Evolutionary conservation across 1,284 basidiomycete genomes (phyloP).

Genomic region (Papiliotrema laurentii): DNA sequence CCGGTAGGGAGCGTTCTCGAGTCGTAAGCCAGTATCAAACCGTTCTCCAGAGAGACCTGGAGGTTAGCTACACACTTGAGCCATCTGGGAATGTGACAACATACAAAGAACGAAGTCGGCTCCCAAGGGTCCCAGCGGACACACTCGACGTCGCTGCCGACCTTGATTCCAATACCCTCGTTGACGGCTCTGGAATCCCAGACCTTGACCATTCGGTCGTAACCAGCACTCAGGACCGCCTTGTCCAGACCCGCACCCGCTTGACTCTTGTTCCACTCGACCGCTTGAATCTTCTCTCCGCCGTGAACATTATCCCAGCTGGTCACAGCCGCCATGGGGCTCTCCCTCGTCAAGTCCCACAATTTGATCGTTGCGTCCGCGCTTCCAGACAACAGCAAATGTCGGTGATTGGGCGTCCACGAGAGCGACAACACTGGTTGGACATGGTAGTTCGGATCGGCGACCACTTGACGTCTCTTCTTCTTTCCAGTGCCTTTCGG

Average conservation of each 20-base stretch:
- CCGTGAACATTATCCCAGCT: slow-evolving; percentile 79
- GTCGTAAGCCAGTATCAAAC: slow-evolving; percentile 86
- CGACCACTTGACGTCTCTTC: slow-evolving; percentile 82
- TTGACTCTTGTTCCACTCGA: slow-evolving; percentile 88
- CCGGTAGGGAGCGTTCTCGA: slow-evolving; percentile 72
- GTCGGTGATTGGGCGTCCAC: slow-evolving; percentile 86
- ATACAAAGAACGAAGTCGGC: slow-evolving; percentile 76
- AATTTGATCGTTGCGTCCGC: slow-evolving; percentile 95
- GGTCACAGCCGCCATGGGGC: slow-evolving; percentile 61
- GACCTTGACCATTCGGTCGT: slow-evolving; percentile 85
- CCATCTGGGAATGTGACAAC: slow-evolving; percentile 31
- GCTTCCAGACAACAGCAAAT: slow-evolving; percentile 84
- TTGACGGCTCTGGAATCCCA: slow-evolving; percentile 87
- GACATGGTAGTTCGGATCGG: slow-evolving; percentile 74
- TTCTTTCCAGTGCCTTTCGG: slow-evolving; percentile 85
- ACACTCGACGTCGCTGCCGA: slow-evolving; percentile 89
- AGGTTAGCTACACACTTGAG: slow-evolving; percentile 2
- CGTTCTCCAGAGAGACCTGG: slow-evolving; percentile 88
- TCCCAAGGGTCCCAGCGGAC: slow-evolving; percentile 96
- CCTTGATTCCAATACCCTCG: slow-evolving; percentile 65
- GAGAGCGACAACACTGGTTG: slow-evolving; percentile 87
- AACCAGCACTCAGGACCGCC: slow-evolving; percentile 86
- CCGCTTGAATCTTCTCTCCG: slow-evolving; percentile 90
- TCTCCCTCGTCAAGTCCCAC: slow-evolving; percentile 83
- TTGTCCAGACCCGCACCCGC: slow-evolving; percentile 54